Evolutionary conservation across 805 yeast genomes (phyloP).

Genomic region (Spathaspora hagerdaliae): DNA sequence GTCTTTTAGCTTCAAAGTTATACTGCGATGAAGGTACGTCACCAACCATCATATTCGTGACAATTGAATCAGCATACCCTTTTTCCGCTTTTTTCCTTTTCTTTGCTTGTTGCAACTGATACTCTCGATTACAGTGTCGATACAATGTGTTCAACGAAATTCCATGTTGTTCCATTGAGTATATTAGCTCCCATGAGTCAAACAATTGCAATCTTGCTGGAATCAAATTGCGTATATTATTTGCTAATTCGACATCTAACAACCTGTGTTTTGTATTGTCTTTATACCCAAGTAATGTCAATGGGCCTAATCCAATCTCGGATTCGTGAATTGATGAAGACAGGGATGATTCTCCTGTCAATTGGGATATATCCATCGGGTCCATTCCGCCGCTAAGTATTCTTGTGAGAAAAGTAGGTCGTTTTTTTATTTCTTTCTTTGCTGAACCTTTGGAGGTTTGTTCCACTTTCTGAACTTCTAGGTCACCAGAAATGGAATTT

Average conservation of each 20-base stretch:
- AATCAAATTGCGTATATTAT: slow-evolving; percentile 64
- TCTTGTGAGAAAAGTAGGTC: slow-evolving; percentile 8
- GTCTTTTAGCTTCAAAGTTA: slow-evolving; percentile 22
- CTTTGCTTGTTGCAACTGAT: slow-evolving; percentile 22
- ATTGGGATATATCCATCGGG: slow-evolving; percentile 1
- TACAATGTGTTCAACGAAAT: slow-evolving; percentile 81
- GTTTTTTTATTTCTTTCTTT: slow-evolving; percentile 1
- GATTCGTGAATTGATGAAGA: neutral
- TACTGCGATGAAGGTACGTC: slow-evolving; percentile 9
- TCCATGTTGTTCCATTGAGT: slow-evolving; percentile 91
- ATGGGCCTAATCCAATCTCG: slow-evolving; percentile 49
- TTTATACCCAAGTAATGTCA: slow-evolving; percentile 59
- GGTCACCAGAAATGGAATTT: too few species aligned
- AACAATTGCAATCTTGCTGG: slow-evolving; percentile 78
- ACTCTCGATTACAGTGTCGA: slow-evolving; percentile 44
- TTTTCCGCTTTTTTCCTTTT: slow-evolving; percentile 14
- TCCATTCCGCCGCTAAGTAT: slow-evolving; percentile 2
- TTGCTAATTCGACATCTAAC: slow-evolving; percentile 62
- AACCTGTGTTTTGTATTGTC: slow-evolving; percentile 54
- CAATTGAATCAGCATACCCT: slow-evolving; percentile 36
- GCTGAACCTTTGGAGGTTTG: neutral
- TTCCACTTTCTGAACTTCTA: neutral
- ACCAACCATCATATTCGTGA: slow-evolving; percentile 27
- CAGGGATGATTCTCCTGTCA: slow-evolving; percentile 1
- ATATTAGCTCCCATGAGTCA: slow-evolving; percentile 72